Evolutionary conservation across 2,329 filamentous ascomycete species (phyloP).

Genomic region (Ceratocystis papillata): DNA sequence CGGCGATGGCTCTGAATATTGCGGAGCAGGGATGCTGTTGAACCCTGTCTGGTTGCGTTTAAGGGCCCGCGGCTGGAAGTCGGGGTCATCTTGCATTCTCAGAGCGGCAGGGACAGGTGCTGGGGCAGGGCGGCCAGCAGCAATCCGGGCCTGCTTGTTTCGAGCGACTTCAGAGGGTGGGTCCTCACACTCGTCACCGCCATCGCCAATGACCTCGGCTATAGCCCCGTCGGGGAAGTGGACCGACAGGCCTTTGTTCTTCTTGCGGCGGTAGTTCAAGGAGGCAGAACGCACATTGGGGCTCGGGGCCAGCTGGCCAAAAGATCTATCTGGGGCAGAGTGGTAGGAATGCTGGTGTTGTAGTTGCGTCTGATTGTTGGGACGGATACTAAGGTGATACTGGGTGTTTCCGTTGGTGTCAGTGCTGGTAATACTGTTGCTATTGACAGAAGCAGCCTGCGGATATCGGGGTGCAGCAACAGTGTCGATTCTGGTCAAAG

Average conservation of each 20-base stretch:
- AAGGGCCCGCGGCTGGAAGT: conserved; percentile 45
- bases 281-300: conserved; percentile 34
- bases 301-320: conserved; percentile 34
- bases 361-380: conserved; percentile 19
- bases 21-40: conserved; percentile 21
- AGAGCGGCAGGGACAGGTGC: conserved; percentile 17
- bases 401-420: background rate
- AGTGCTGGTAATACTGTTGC: background rate
- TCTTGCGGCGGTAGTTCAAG: conserved; percentile 34
- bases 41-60: conserved; percentile 49
- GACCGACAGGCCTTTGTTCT: conserved; percentile 60
- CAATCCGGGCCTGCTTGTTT: conserved; percentile 35
- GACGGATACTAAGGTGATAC: conserved; percentile 19
- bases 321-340: conserved; percentile 37
- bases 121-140: conserved; percentile 27
- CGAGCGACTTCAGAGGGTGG: conserved; percentile 61
- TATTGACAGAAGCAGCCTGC: conserved; percentile 33
- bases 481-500: conserved; percentile 43
- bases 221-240: conserved; percentile 55
- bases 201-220: conserved; percentile 79
- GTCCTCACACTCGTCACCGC: conserved; percentile 72
- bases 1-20: conserved; percentile 26
- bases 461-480: conserved; percentile 46
- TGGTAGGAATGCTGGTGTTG: conserved; percentile 28
- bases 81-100: conserved; percentile 29